These are phyloP conservation scores for Pythium volutum DNA, from an alignment of 352 stramenopile genomes.

Conservation along the genomic window DNA sequence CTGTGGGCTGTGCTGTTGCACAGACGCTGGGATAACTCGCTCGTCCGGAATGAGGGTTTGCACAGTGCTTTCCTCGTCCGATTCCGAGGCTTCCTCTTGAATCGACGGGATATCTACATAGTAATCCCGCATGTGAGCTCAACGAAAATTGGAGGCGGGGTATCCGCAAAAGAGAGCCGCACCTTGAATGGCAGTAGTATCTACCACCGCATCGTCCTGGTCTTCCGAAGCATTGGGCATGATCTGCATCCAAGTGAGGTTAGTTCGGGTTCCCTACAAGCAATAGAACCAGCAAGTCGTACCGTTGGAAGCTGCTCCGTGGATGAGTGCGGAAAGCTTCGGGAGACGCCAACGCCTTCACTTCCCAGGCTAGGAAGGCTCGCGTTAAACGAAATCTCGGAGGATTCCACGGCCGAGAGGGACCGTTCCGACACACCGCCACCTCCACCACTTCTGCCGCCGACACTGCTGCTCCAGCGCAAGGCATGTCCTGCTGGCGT, in stretches of 20 bases:
- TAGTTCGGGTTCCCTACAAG: background rate
- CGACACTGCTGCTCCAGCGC: constrained; percentile 9
- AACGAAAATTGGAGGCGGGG: background rate
- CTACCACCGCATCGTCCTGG: background rate
- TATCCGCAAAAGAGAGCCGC: background rate
- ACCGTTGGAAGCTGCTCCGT: constrained; percentile 11
- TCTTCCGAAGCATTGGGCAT: background rate
- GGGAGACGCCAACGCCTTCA: constrained; percentile 17
- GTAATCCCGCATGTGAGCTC: background rate
- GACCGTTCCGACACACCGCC: constrained; percentile 4
- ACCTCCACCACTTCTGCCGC: too few relatives aligned
- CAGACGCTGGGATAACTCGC: background rate
- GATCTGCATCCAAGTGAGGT: background rate
- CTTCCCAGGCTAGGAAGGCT: constrained; percentile 40
- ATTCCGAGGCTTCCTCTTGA: background rate
- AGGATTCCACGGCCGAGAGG: constrained; percentile 36
- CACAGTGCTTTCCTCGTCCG: background rate
- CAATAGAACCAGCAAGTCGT: background rate
- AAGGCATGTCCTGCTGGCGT: background rate
- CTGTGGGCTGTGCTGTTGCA: background rate
- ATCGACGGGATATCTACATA: constrained; percentile 8
- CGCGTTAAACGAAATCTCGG: constrained; percentile 40
- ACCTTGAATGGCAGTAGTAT: constrained; percentile 8
- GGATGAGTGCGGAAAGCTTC: constrained; percentile 6
- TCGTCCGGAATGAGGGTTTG: background rate